Conservation (phyloP, 495 filamentous ascomycete genomes). For the Aspergillus indologenus region DNA sequence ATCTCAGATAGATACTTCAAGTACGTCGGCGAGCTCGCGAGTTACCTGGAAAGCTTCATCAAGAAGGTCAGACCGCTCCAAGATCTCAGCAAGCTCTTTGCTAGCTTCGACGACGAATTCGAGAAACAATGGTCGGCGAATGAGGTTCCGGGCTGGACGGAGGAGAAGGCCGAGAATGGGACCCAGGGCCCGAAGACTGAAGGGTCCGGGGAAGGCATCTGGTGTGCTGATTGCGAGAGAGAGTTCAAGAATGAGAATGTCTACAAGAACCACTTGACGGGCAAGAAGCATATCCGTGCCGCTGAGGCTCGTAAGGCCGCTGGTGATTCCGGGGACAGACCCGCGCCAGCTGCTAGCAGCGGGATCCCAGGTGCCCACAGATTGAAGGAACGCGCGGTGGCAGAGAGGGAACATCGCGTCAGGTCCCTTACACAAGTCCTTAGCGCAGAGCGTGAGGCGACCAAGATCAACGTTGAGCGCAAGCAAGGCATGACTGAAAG, state of each 20-base stretch:
- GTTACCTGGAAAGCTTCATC: slow-evolving; percentile 84
- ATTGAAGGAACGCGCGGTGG: slow-evolving; percentile 86
- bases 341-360: slow-evolving; percentile 20
- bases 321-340: slow-evolving; percentile 26
- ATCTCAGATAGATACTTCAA: slow-evolving; percentile 86
- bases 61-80: slow-evolving; percentile 76
- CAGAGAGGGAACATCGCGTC: slow-evolving; percentile 81
- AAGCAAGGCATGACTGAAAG: slow-evolving; percentile 94
- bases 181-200: slow-evolving; percentile 47
- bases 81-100: slow-evolving; percentile 74
- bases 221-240: slow-evolving; percentile 87
- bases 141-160: slow-evolving; percentile 75
- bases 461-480: slow-evolving; percentile 87
- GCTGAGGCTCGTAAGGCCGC: slow-evolving; percentile 58
- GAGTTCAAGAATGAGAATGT: slow-evolving; percentile 95
- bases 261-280: slow-evolving; percentile 81
- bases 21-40: slow-evolving; percentile 75
- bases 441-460: slow-evolving; percentile 76
- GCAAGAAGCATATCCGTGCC: slow-evolving; percentile 87
- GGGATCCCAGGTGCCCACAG: slow-evolving; percentile 45
- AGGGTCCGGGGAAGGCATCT: slow-evolving; percentile 69
- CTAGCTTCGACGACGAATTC: slow-evolving; percentile 74
- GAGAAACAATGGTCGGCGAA: slow-evolving; percentile 76
- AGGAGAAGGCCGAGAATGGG: slow-evolving; percentile 47
- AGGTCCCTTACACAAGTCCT: slow-evolving; percentile 73